These are phyloP conservation scores for Hypoxylon sp. DNA, from an alignment of 2,329 filamentous ascomycete species.

Conservation along the genomic window DNA sequence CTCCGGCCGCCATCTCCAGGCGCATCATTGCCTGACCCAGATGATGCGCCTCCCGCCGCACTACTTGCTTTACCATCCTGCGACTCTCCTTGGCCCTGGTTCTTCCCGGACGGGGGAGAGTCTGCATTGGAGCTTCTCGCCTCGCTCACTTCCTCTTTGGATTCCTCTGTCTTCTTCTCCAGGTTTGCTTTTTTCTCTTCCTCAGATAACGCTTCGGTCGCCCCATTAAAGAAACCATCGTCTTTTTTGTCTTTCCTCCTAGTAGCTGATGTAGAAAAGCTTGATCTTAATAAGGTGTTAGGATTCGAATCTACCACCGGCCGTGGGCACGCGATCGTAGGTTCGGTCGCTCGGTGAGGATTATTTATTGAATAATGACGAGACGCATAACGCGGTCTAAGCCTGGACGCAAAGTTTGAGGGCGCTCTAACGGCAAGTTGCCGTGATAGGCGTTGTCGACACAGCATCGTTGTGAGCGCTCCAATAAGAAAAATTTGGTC, in stretches of 20 bases:
- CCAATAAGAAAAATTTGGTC: slow-evolving; percentile 34
- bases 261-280: slow-evolving; percentile 55
- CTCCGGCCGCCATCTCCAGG: slow-evolving; percentile 75
- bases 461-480: slow-evolving; percentile 48
- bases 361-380: slow-evolving; percentile 48
- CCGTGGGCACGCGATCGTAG: slow-evolving; percentile 41
- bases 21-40: slow-evolving; percentile 67
- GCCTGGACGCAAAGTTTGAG: slow-evolving; percentile 42
- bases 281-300: slow-evolving; percentile 39
- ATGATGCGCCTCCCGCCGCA: slow-evolving; percentile 67
- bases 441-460: slow-evolving; percentile 52
- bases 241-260: slow-evolving; percentile 59
- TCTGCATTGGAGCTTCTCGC: slow-evolving; percentile 59
- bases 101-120: slow-evolving; percentile 60
- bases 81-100: slow-evolving; percentile 56
- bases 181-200: slow-evolving; percentile 66
- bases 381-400: slow-evolving; percentile 38
- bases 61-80: slow-evolving; percentile 70
- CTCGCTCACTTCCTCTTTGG: slow-evolving; percentile 62
- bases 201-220: slow-evolving; percentile 64
- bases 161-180: slow-evolving; percentile 60
- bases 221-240: slow-evolving; percentile 64
- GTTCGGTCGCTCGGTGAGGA: slow-evolving; percentile 36
- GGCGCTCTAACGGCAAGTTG: slow-evolving; percentile 46
- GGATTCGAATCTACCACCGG: slow-evolving; percentile 30